phyloP scores from a whole-genome alignment of 306 rosid species.

The Nissolia schottii region DNA sequence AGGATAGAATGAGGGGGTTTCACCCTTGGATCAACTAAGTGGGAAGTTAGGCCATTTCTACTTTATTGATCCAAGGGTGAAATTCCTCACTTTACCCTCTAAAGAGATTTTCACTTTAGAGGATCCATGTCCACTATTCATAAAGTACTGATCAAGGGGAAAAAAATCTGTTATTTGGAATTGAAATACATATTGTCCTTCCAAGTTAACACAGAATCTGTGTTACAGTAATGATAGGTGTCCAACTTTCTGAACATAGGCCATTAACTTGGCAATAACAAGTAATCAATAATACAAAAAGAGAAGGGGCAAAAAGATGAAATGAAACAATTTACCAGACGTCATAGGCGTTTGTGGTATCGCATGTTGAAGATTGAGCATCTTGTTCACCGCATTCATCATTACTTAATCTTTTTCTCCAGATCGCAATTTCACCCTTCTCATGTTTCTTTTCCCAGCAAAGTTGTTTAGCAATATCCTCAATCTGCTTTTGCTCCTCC shows the following conservation, averaged over 20 bases:
- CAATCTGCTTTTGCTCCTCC: slow-evolving; percentile 78
- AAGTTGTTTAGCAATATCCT: slow-evolving; percentile 59
- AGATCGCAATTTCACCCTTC: slow-evolving; percentile 76
- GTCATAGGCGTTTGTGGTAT: slow-evolving; percentile 32
- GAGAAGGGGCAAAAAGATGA: slow-evolving; percentile 1
- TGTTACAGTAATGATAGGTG: neutral
- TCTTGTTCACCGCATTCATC: slow-evolving; percentile 45
- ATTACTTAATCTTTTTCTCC: slow-evolving; percentile 48
- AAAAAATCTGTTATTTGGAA: neutral
- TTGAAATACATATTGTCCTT: neutral
- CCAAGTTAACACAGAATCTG: slow-evolving; percentile 2
- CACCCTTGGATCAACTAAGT: too few relatives aligned
- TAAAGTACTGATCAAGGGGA: neutral
- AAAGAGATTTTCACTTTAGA: too few relatives aligned
- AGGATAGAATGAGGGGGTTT: too few relatives aligned
- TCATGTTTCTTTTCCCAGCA: slow-evolving; percentile 89
- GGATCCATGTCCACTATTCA: too few relatives aligned
- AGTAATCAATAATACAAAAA: neutral
- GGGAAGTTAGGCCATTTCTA: too few relatives aligned
- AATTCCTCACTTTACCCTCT: too few relatives aligned
- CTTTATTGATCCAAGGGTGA: too few relatives aligned
- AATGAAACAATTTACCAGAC: slow-evolving; percentile 50
- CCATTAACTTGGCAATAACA: slow-evolving; percentile 7
- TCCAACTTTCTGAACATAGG: neutral
- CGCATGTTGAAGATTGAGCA: slow-evolving; percentile 42